Base-by-base conservation (phyloP, 2,329 filamentous ascomycete genomes). In the Eutypella sp. region DNA sequence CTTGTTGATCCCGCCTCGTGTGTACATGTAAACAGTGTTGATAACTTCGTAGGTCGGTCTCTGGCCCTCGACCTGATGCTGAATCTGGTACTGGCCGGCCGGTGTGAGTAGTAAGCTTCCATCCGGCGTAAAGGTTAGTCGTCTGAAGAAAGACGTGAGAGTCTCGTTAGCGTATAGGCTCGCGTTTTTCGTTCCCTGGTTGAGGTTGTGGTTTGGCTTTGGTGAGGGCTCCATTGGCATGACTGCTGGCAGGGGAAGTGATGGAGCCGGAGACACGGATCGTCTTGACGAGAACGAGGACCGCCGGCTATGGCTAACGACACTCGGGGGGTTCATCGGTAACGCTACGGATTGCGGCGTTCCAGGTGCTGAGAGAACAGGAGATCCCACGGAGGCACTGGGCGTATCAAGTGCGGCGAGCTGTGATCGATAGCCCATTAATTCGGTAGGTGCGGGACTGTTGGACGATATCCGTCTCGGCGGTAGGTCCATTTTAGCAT, bases 11-110 rank as follows among this genome's bases (percentile, higher is more conserved):
- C 93, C 93, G 24, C 91, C 93, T 57, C 93, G 79, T 0, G 92
- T 96, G 67, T 99, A 99, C 44, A 99, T 93, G 67, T 99, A 99
- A 19, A 99, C 95, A 0, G 93, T 99, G 62, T 99, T 99, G 57
- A 87, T 90, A 42, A 96, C 79, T 55, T 99, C 92, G 56, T 93
- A 92, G 1, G 78, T 78, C 0, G 82, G 77, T 65, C 91, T 95
- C 2, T 75, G 70, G 41, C 79, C 79, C 19, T 84, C 72, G 2
- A 63, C 54, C 40, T 82, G 80, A 54, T 89, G 81, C 42, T 89
- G 81, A 2, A 85, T 87, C 63, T 96, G 95, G 68, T 93, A 97
- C 62, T 97, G 93, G 7, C 93, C 93, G 2, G 93, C 92, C 2
- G 93, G 93, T 0, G 93, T 99, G 52, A 99, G 84, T 4, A 99